Base-by-base conservation (phyloP, 805 yeast genomes). In the Lachancea waltii region DNA sequence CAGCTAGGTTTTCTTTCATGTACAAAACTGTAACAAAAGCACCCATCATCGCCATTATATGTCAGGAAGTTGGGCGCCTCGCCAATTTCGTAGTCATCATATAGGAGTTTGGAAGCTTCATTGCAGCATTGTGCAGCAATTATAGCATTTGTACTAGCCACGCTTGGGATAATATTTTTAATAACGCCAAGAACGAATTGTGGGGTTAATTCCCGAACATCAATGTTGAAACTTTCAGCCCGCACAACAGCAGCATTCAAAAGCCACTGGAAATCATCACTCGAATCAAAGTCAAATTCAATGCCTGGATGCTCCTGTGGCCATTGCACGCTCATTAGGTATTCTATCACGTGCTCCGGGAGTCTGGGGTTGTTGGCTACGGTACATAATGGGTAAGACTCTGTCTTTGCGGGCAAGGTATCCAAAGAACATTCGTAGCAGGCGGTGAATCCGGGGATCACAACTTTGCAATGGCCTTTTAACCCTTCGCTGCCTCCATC, bases 401-500 rank as follows among this genome's bases (percentile, higher is more conserved):
- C 75, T 1, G 71, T 70, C 18, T 65, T 58, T 3, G 70, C 66
- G 8, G 84, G 75, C 29, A 87, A 65, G 58, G 94, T 72, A 42
- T 80, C 83, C 37, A 85, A 65, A 4, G 95, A 83, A 53, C 98
- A 90, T 57, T 90, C 97, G 64, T 85, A 90, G 62, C 98, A 90
- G 0, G 96, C 82, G 0, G 90, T 77, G 21, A 86, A 60, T 0
- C 85, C 77, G 1, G 98, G 97, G 13, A 87, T 62, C 26, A 90
- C 86, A 10, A 86, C 81, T 51, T 95, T 78, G 10, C 87, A 74
- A 52, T 90, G 95, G 3, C 98, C 98, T 47, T 83, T 73, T 53
- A 90, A 81, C 0, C 97, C 97, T 55, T 90, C 97, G 0, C 95
- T 83, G 3, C 97, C 98, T 3, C 97, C 97, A 56, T 90, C 98